Base-by-base conservation (phyloP, 108 stramenopile genomes). In the Cyclotella cryptica region DNA sequence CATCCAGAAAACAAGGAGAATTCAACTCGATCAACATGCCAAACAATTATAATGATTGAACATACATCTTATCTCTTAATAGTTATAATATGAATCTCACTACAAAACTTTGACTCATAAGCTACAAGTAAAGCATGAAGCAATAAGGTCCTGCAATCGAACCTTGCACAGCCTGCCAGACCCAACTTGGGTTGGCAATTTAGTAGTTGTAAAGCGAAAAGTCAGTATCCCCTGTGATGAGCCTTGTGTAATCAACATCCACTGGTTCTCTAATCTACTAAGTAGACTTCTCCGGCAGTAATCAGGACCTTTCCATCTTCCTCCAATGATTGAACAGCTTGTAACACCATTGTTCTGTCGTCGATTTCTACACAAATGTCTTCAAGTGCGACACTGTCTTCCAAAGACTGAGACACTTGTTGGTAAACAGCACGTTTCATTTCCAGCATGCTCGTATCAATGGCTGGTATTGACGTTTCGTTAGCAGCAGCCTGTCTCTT, bases 271-370 rank as follows among this genome's bases (percentile, higher is more conserved):
- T 54, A 79, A 53, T 79, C 78, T 60, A 74, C 47, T 39, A 55
- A 46, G 49, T 81, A 74, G 19, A 81, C 58, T 49, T 68, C 66
- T 22, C 77, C 89, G n/a, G 89, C 90, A 27, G 72, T 69, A 1
- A 71, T 54, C 78, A 88, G 81, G 15, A 93, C 64, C 46, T 71
- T 78, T 9, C 84, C 84, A 42, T 93, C 88, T 13, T 74, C 68
- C 40, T 79, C 87, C 67, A 93, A 60, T 52, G 78, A 69, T 66
- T 81, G 69, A n/a, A 89, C 58, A 30, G 75, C 77, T 47, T 70
- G 66, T 1, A 64, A 40, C 40, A 90, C 77, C 53, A 85, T 51
- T 13, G 84, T 79, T 4, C 89, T 83, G 78, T 93, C 87, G 12
- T 78, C 69, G 7, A 79, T 70, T 46, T 81, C 72, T 7, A 43